Evolutionary conservation across 768 basidiomycete species (phyloP), one percentile per base, ranked within the genome.

Genomic region (Suillus fuscotomentosus): DNA sequence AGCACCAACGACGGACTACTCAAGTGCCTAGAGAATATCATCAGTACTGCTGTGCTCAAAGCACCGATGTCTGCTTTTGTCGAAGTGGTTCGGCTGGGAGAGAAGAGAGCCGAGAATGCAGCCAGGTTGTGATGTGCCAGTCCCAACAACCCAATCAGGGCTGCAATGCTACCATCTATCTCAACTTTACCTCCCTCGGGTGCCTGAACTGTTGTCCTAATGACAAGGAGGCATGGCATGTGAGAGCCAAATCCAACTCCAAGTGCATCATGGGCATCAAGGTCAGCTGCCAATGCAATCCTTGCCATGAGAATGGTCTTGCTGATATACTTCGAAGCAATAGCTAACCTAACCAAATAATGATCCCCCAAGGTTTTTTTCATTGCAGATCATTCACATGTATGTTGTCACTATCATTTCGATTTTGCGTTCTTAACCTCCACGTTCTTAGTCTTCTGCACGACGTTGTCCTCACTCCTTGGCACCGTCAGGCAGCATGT

Each of bases 1-100:
- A 98, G 72, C 95, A 97, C 69, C 96, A 99, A n/a, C 69, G 97
- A 99, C 62, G 97, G 97, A 6, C 81, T 99, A 0, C 88, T 99
- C 7, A 97, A 99, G 75, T 99, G 99, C 74, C 85, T 99, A 2
- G 97, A 99, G 75, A 97, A 99, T 69, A 99, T 99, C 76, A 95
- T 99, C 53, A 97, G 97, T 17, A 99, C 97, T 0, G 89, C 95
- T 0, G 83, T 86, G 62, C 97, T 92, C 79, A 99, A 98, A 72
- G 82, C 87, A 60, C 91, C 92, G 2, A 97, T 99, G 31, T 83
- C 89, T 55, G 88, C 94, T 0, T 81, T 92, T 8, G 81, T 83
- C 6, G 88, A 94, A 65, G 87, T 98, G 68, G 97, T 99, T 64
- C 78, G 81, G 0, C 81, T 96, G 9, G 88, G 91, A 57, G 97